Evolutionary conservation across 495 filamentous ascomycete species (phyloP).

Genomic region (Haplographium delicatum): DNA sequence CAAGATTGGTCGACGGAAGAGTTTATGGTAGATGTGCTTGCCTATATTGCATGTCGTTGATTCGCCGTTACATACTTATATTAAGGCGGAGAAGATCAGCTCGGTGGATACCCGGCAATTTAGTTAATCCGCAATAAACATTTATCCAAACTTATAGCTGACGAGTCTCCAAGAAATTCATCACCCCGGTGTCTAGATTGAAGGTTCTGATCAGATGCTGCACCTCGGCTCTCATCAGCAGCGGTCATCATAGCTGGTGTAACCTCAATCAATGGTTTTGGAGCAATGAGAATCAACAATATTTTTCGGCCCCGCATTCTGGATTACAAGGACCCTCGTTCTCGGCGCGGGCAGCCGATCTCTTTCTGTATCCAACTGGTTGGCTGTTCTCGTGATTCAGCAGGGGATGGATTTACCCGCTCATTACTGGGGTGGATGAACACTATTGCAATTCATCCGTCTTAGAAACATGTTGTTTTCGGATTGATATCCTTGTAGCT

Average conservation of each 20-base stretch:
- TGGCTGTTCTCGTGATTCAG: background rate
- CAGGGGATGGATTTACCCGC: background rate
- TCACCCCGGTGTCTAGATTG: no score
- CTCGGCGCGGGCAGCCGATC: background rate
- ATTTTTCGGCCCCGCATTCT: slow-evolving; percentile 1
- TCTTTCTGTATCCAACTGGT: background rate
- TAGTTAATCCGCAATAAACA: background rate
- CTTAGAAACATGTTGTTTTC: slow-evolving; percentile 1
- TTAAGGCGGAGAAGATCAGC: no score
- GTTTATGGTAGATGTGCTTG: background rate
- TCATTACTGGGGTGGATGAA: background rate
- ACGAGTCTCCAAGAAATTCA: no score
- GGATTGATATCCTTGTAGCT: background rate
- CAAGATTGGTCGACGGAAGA: no score
- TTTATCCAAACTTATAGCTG: slow-evolving; percentile 1
- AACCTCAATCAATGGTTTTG: background rate
- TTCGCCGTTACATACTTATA: no score
- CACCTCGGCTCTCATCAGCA: no score
- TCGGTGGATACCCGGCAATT: background rate
- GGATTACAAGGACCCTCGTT: background rate
- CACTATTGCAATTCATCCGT: background rate
- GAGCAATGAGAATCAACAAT: background rate
- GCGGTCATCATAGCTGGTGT: background rate
- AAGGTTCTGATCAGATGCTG: no score
- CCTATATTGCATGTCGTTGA: no score